These are phyloP conservation scores for Colletotrichum graminicola DNA, from an alignment of 2,329 filamentous ascomycete species.

Conservation along the genomic window DNA sequence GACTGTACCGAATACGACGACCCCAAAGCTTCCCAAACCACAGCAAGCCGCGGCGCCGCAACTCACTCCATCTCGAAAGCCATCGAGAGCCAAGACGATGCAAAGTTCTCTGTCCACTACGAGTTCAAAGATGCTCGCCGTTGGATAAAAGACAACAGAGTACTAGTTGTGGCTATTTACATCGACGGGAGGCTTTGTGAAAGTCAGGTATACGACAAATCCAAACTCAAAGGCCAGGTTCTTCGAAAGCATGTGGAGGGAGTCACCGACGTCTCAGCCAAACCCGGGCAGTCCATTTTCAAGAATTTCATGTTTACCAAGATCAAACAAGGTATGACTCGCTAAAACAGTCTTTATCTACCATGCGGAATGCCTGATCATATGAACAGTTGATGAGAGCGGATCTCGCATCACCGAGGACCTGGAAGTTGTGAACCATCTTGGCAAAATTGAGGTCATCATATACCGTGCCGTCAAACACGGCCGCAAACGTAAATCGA, in stretches of 20 bases:
- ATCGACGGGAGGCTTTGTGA: background rate
- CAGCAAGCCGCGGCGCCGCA: background rate
- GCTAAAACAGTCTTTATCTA: fast-evolving
- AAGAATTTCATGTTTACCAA: background rate
- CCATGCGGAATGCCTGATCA: background rate
- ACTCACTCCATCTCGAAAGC: constrained; percentile 7
- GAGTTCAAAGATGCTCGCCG: background rate
- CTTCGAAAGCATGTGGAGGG: fast-evolving
- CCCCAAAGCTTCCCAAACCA: background rate
- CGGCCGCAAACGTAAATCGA: fast-evolving
- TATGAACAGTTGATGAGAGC: background rate
- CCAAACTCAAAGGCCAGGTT: fast-evolving
- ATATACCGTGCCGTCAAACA: background rate
- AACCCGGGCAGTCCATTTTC: fast-evolving
- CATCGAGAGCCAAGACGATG: constrained; percentile 22
- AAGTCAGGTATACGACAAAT: fast-evolving
- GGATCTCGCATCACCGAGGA: background rate
- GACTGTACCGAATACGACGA: constrained; percentile 27
- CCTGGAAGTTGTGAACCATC: background rate
- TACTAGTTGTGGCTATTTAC: fast-evolving
- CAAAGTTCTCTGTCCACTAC: background rate
- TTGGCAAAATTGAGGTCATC: constrained; percentile 8
- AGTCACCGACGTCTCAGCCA: fast-evolving
- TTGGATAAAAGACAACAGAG: background rate
- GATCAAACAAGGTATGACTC: background rate